Conservation (phyloP, 495 filamentous ascomycete genomes). For the Tuber microsphaerosporum region DNA sequence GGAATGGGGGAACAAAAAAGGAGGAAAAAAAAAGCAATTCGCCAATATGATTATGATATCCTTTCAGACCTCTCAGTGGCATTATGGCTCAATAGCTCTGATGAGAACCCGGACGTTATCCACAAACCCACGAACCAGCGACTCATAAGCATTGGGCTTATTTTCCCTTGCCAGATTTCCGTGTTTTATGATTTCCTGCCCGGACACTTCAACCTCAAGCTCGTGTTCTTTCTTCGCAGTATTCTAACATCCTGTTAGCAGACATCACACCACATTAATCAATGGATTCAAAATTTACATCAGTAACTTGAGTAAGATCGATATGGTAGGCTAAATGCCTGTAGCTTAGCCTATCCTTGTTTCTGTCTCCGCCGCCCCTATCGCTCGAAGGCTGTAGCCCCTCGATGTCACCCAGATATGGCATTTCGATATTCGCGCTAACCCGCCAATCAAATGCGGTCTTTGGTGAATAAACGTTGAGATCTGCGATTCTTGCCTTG, state of each 20-base stretch:
- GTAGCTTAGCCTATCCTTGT: conserved; percentile 86
- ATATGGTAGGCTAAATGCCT: conserved; percentile 74
- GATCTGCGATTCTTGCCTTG: conserved; percentile 76
- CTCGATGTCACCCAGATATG: conserved; percentile 61
- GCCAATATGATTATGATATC: not conserved
- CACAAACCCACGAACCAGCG: conserved; percentile 71
- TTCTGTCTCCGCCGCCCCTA: conserved; percentile 50
- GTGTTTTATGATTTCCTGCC: conserved; percentile 60
- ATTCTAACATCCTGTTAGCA: conserved; percentile 41
- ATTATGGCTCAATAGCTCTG: conserved; percentile 15
- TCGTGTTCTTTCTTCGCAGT: conserved; percentile 69
- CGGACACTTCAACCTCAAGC: conserved; percentile 75
- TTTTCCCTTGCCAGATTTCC: conserved; percentile 54
- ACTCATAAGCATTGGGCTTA: conserved; percentile 61
- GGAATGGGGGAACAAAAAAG: not conserved
- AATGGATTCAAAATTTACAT: conserved; percentile 48
- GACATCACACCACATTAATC: not conserved
- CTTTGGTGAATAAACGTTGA: conserved; percentile 68
- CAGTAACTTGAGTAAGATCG: conserved; percentile 81
- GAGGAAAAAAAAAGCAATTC: not conserved
- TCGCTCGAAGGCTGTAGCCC: conserved; percentile 46
- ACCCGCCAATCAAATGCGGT: conserved; percentile 75
- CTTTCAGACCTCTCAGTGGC: not conserved
- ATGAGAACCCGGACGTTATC: conserved; percentile 68
- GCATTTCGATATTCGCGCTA: conserved; percentile 84